Base-by-base conservation (phyloP, 2,329 filamentous ascomycete genomes). In the Scedosporium aurantiacum region DNA sequence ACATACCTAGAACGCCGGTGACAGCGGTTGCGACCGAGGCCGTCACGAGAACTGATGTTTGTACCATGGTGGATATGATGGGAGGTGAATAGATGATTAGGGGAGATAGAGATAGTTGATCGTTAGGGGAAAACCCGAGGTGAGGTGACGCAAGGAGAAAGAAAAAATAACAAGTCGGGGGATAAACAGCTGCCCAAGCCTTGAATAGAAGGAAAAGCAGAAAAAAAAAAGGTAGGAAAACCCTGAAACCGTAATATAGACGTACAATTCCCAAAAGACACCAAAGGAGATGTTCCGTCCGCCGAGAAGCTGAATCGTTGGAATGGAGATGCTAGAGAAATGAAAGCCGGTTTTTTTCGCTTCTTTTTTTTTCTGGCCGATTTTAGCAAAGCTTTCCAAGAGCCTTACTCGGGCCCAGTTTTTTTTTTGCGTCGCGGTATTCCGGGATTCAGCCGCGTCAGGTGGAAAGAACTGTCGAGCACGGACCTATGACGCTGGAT, bases 11-110 rank as follows among this genome's bases (percentile, higher is more conserved):
- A 61, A 85, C 65, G 65, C 82, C 83, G 60, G 83, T 82, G 62
- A 82, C 82, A 66, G 82, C 74, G 58, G 82, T 83, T 69, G 82
- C 83, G 70, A 84, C 79, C 62, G 82, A 82, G 71, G 83, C 81
- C 71, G 82, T 84, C 72, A 83, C 79, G 70, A 85, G 70, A 66
- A 78, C 82, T 65, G 75, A 78, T 64, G 78, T 74, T 71, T 81
- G 78, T 65, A 81, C 74, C 75, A 77, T 77, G 62, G 64, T 64
- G 62, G 61, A 62, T 60, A 57, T 41, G 50, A 37, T 12, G 3
- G 32, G 14, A 10, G 8, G 62, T 54, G 27, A n/a, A n/a, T n/a
- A n/a, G 32, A 21, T 57, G 50, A 41, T 47, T 37, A 55, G 54
- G 58, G 37, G 37, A 37, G 47, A n/a, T 18, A 47, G 23, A 55